These are phyloP conservation scores for Phytophthora pini DNA, from an alignment of 352 stramenopile species.

Conservation along the genomic window DNA sequence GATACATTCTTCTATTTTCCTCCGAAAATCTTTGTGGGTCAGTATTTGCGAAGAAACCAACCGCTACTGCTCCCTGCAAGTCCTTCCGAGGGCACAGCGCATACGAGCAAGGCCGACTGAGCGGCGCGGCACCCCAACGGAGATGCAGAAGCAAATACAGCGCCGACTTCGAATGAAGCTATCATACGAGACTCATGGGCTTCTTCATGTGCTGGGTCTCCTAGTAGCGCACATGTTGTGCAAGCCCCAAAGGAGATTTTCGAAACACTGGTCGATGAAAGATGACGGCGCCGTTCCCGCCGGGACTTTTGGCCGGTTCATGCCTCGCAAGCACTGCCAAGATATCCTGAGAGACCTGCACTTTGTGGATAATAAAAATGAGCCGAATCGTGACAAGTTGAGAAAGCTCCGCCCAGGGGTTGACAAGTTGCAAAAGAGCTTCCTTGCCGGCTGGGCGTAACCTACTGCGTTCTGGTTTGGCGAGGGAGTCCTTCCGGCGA, in stretches of 20 bases:
- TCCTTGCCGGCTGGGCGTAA: conserved; percentile 5
- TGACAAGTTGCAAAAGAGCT: not conserved
- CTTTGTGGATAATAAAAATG: conserved; percentile 4
- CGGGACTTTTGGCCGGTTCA: conserved; percentile 23
- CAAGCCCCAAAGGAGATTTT: not conserved
- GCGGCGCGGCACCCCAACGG: not conserved
- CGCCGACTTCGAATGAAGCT: not conserved
- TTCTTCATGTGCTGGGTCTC: no score
- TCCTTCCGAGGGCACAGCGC: conserved; percentile 25
- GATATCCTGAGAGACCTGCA: conserved; percentile 9
- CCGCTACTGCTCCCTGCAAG: conserved; percentile 22
- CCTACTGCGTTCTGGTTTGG: conserved; percentile 31
- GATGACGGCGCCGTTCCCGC: not conserved
- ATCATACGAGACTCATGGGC: not conserved
- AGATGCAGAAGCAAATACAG: no score
- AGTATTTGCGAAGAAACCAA: no score
- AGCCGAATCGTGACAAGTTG: not conserved
- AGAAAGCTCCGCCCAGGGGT: not conserved
- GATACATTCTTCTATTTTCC: no score
- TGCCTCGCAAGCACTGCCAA: conserved; percentile 20
- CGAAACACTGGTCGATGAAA: not conserved
- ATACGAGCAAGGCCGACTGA: not conserved
- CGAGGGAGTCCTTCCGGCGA: conserved; percentile 26
- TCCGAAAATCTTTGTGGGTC: no score
- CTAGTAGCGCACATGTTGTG: not conserved